These are phyloP conservation scores for Sporothrix dimorphospora DNA, from an alignment of 2,329 filamentous ascomycete species.

Conservation along the genomic window DNA sequence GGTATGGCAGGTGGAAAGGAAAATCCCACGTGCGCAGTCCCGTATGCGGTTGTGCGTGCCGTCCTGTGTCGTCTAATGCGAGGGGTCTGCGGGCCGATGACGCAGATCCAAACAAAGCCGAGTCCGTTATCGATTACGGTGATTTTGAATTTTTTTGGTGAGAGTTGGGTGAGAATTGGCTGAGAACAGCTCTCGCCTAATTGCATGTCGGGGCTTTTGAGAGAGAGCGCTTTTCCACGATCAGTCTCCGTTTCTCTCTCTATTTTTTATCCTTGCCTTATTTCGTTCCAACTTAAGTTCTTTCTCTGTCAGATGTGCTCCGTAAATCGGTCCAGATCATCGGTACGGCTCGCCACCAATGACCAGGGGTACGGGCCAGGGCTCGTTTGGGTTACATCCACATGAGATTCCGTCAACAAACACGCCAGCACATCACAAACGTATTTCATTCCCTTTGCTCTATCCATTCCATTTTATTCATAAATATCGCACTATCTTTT, in stretches of 20 bases:
- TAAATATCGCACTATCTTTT: background rate
- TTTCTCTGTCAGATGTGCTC: background rate
- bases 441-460: background rate
- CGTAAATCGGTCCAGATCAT: background rate
- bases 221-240: too few species aligned
- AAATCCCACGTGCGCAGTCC: slow-evolving; percentile 11
- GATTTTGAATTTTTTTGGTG: slow-evolving; percentile 8
- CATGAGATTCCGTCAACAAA: background rate
- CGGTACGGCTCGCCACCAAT: background rate
- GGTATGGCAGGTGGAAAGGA: background rate
- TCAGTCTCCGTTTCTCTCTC: background rate
- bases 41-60: background rate
- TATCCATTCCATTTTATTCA: background rate
- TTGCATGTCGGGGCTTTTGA: slow-evolving; percentile 8
- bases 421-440: background rate
- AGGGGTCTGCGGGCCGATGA: slow-evolving; percentile 23
- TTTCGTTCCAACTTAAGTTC: background rate
- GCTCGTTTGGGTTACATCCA: background rate
- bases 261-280: background rate
- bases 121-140: slow-evolving; percentile 22
- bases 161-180: background rate
- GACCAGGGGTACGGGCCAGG: background rate
- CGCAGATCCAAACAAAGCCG: background rate
- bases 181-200: background rate
- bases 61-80: background rate